A percentile compares a stretch with the other conserved stretches of the same genome.
These are phyloP conservation scores for Naganishia vaughanmartiniae DNA, from an alignment of 768 basidiomycete species.

Conservation along the genomic window DNA sequence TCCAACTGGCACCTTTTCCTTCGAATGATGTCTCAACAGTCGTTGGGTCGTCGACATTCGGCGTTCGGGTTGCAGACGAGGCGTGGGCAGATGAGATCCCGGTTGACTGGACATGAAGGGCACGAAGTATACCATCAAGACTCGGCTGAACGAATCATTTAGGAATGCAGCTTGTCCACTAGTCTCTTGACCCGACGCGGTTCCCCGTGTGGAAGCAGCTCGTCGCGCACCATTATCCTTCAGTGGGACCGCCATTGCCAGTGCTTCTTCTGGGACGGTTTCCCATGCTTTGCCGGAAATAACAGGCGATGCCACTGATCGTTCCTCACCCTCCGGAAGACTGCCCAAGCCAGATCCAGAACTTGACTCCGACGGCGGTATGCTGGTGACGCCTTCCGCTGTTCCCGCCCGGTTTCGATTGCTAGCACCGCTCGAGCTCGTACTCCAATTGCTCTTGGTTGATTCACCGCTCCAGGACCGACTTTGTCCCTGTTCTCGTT, in stretches of 20 bases:
- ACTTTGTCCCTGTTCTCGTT: conserved; percentile 43
- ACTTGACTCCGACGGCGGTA: neutral
- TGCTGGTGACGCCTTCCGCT: neutral
- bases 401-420: conserved; percentile 19
- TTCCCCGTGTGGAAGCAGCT: neutral
- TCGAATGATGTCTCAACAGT: conserved; percentile 13
- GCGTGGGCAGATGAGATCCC: conserved; percentile 32
- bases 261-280: conserved; percentile 47
- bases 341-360: conserved; percentile 22
- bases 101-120: conserved; percentile 54
- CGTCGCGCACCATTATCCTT: conserved; percentile 6
- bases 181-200: neutral
- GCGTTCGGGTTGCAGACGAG: conserved; percentile 30
- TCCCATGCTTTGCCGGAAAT: conserved; percentile 47
- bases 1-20: neutral
- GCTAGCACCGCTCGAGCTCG: conserved; percentile 23
- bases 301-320: neutral
- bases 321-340: conserved; percentile 12
- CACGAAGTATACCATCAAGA: conserved; percentile 77
- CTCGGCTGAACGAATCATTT: conserved; percentile 16
- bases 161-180: conserved; percentile 25
- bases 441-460: conserved; percentile 13
- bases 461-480: conserved; percentile 45
- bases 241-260: conserved; percentile 50
- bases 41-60: conserved; percentile 31